These are phyloP conservation scores for Acanthamoeba castellanii DNA, from an alignment of 208 protist genomes.

Conservation along the genomic window DNA sequence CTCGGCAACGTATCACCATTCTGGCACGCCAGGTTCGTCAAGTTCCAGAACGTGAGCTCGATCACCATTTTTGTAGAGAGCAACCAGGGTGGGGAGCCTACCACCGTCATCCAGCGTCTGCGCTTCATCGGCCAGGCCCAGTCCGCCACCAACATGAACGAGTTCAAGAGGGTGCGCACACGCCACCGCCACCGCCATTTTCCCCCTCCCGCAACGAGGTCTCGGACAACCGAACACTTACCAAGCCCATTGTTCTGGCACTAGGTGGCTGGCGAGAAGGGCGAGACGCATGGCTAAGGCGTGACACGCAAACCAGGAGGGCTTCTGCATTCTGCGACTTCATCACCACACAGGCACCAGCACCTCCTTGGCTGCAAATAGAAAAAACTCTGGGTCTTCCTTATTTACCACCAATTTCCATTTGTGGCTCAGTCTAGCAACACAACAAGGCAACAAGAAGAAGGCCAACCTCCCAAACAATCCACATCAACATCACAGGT, in stretches of 20 bases:
- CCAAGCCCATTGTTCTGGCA: background rate
- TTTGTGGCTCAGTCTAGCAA: no score
- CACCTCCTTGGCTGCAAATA: no score
- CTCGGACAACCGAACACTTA: background rate
- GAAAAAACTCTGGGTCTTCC: no score
- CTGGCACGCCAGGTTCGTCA: conserved; percentile 76
- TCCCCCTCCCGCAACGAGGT: background rate
- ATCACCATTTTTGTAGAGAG: conserved; percentile 79
- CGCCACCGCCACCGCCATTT: background rate
- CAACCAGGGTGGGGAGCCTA: conserved; percentile 75
- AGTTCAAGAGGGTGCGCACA: conserved; percentile 77
- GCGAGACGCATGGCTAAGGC: conserved; percentile 73
- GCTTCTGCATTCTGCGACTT: background rate
- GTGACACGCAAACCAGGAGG: background rate
- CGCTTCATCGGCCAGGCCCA: conserved; percentile 76
- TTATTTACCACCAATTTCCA: no score
- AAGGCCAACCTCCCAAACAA: no score
- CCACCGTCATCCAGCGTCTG: conserved; percentile 77
- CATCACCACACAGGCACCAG: no score
- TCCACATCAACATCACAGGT: no score
- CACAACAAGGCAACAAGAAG: no score
- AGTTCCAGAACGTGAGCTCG: conserved; percentile 83
- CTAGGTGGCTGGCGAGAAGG: conserved; percentile 79
- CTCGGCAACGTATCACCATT: background rate
- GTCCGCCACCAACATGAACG: conserved; percentile 78